Evolutionary conservation across 768 basidiomycete genomes (phyloP).

Genomic region (Boletus rubescentipes): DNA sequence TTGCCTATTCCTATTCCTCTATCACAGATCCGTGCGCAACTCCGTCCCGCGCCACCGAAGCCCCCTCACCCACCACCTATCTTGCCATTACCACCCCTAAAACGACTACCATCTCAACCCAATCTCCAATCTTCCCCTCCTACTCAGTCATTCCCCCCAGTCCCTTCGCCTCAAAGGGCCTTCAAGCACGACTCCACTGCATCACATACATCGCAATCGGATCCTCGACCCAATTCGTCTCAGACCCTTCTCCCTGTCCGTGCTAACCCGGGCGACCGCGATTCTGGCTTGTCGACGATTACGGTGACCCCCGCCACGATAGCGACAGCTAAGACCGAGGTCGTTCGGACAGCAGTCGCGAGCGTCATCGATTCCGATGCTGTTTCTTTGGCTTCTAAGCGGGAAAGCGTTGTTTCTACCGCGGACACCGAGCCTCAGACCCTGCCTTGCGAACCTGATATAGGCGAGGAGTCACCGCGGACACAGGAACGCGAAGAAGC

Average conservation of each 20-base stretch:
- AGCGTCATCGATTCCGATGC: conserved; percentile 43
- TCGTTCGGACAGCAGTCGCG: conserved; percentile 53
- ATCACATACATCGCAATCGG: background rate
- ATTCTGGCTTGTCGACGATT: conserved; percentile 37
- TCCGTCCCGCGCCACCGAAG: conserved; percentile 28
- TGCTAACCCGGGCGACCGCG: conserved; percentile 24
- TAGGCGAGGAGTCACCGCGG: background rate
- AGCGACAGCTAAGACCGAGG: conserved; percentile 45
- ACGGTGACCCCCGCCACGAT: conserved; percentile 46
- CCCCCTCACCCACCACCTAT: conserved; percentile 18
- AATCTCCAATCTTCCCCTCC: conserved; percentile 4
- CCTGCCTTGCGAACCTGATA: background rate
- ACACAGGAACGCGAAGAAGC: conserved; percentile 12
- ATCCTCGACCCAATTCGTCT: conserved; percentile 20
- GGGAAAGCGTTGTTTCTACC: conserved; percentile 14
- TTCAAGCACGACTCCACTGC: background rate
- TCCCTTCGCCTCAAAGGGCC: conserved; percentile 3
- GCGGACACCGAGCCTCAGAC: conserved; percentile 5
- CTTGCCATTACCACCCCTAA: conserved; percentile 25
- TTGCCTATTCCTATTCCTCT: conserved; percentile 27
- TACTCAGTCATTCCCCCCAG: conserved; percentile 6
- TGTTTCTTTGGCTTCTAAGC: conserved; percentile 18
- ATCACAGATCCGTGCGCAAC: conserved; percentile 30
- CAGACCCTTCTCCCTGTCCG: conserved; percentile 17
- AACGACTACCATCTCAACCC: conserved; percentile 16